Conservation (phyloP, 768 basidiomycete genomes). For the Cantharellus cinnabarinus region DNA sequence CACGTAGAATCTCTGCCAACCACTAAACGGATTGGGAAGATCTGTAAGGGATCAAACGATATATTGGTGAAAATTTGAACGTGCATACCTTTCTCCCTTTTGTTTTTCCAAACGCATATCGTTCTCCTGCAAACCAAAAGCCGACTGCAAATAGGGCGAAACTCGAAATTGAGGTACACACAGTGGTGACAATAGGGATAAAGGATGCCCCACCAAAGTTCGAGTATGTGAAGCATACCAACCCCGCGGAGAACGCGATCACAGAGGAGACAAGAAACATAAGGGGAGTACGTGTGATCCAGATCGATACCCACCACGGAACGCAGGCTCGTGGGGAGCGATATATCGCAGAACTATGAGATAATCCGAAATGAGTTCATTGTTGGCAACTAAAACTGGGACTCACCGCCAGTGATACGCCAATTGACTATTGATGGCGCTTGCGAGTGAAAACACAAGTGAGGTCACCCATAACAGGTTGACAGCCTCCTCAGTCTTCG, state of each 20-base stretch:
- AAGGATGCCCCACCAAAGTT: slow-evolving; percentile 12
- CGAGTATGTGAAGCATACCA: neutral
- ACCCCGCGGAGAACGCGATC: neutral
- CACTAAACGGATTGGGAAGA: neutral
- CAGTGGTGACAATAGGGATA: slow-evolving; percentile 52
- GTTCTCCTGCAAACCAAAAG: slow-evolving; percentile 52
- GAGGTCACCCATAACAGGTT: neutral
- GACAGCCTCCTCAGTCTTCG: neutral
- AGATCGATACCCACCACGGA: slow-evolving; percentile 1
- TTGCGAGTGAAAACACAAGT: neutral
- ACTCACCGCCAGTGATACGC: neutral
- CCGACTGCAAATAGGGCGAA: slow-evolving; percentile 54
- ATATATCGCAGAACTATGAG: neutral
- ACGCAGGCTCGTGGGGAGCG: neutral
- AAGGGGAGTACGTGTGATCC: neutral
- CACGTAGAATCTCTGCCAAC: neutral
- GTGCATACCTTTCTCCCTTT: slow-evolving; percentile 29
- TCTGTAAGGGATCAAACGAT: neutral
- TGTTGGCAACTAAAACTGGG: neutral
- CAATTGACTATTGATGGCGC: neutral
- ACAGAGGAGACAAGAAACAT: neutral
- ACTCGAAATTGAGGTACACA: slow-evolving; percentile 54
- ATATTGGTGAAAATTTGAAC: neutral
- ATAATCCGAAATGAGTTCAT: neutral
- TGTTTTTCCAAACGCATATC: slow-evolving; percentile 40